Evolutionary conservation across 2,329 filamentous ascomycete species (phyloP), one percentile per base, ranked within the genome.

Genomic region (Diplodia seriata): DNA sequence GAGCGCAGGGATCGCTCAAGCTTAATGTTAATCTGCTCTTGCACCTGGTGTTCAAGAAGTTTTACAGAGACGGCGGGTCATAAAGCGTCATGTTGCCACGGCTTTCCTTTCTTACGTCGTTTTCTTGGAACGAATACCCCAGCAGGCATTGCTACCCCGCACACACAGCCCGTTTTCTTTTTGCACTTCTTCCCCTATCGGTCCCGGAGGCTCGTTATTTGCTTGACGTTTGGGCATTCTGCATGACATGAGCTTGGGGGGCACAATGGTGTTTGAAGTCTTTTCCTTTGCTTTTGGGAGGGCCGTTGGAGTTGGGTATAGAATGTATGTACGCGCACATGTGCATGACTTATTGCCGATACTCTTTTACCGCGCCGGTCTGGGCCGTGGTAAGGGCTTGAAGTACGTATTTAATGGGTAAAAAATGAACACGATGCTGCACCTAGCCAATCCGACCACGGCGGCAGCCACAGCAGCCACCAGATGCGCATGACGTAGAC

Each of bases 41-140:
- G 84, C 95, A 99, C 85, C 84, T 98, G 79, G 87, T 99, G 73
- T 98, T 98, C 85, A 97, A 96, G 87, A 99, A 99, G 85, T 99
- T 99, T 80, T 99, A 99, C 71, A 75, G 81, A 70, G 82, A 84
- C 68, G 74, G 65, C 31, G 66, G 56, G 15, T 49, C 66, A 31
- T 67, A 54, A 67, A 8, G 36, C 20, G 11, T 29, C 18, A 20
- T 56, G 18, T 38, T 23, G 18, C 33, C 26, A 61, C 18, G 26
- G 4, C 20, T 63, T 63, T 51, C n/a, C 33, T 38, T 63, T 63
- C 59, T 51, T 38, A 53, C 43, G 47, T 51, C 59, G n/a, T 51
- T 63, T 63, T 55, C 8, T 62, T 61, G 59, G 59, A 63, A 63
- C 26, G 43, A 63, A 63, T 63, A 63, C 59, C 59, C 59, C 43